These are phyloP conservation scores for Coniosporium apollinis DNA, from an alignment of 495 filamentous ascomycete species.

Conservation along the genomic window DNA sequence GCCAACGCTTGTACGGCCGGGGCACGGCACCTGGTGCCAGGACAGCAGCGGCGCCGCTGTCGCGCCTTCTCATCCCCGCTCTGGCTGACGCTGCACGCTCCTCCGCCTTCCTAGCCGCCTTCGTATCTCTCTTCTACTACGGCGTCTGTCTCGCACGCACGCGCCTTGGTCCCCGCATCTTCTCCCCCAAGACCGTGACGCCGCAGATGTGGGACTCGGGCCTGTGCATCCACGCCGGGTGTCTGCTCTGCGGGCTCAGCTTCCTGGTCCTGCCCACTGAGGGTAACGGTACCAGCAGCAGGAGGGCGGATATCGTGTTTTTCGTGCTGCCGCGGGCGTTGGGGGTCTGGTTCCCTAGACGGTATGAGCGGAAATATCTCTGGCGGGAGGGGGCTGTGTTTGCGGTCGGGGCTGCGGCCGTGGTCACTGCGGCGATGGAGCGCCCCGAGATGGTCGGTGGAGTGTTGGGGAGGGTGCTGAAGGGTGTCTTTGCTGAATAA, in stretches of 20 bases:
- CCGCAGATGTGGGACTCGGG: conserved; percentile 49
- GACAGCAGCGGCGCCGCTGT: conserved; percentile 21
- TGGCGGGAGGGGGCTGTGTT: conserved; percentile 65
- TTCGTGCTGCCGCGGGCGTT: conserved; percentile 77
- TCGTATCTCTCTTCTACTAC: conserved; percentile 77
- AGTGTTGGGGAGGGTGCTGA: conserved; percentile 41
- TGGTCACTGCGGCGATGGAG: conserved; percentile 56
- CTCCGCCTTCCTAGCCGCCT: conserved; percentile 67
- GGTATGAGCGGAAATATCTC: conserved; percentile 51
- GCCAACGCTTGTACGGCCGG: conserved; percentile 20
- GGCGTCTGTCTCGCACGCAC: conserved; percentile 71
- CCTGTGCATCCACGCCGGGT: conserved; percentile 57
- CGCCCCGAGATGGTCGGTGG: conserved; percentile 51
- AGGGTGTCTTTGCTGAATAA: conserved; percentile 12
- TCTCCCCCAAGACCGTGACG: conserved; percentile 35
- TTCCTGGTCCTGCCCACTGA: too few relatives aligned
- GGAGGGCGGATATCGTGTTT: conserved; percentile 62
- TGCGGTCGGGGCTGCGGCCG: conserved; percentile 53
- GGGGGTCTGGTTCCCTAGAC: conserved; percentile 58
- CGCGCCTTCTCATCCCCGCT: conserved; percentile 31
- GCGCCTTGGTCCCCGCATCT: conserved; percentile 54
- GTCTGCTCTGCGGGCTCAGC: conserved; percentile 72
- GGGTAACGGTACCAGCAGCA: conserved; percentile 48
- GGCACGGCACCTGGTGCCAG: conserved; percentile 24
- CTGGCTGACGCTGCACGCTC: conserved; percentile 48